Percentiles rank a stretch among this genome's conserved stretches.
Conservation (phyloP, 805 yeast species). For the Torulaspora gathmanii region DNA sequence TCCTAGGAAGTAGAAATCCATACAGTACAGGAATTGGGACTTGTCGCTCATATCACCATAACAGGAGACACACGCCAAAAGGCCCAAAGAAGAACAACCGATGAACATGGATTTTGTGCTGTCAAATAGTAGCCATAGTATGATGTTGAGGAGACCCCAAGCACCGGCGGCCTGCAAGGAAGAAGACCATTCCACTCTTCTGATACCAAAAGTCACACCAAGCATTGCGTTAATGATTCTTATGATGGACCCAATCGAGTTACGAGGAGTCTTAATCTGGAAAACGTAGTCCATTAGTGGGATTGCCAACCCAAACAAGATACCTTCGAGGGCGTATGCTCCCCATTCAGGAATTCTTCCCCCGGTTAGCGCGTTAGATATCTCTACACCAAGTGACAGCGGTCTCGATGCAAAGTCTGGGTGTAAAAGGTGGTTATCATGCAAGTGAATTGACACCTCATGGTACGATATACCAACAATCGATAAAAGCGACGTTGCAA, state of each 20-base stretch:
- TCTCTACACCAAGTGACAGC: slow-evolving; percentile 36
- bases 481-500: slow-evolving; percentile 32
- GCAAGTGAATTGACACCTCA: slow-evolving; percentile 48
- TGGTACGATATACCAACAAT: slow-evolving; percentile 51
- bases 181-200: slow-evolving; percentile 65
- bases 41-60: slow-evolving; percentile 22
- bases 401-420: slow-evolving; percentile 42
- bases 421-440: slow-evolving; percentile 45
- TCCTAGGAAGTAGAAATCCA: slow-evolving; percentile 60
- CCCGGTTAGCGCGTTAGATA: slow-evolving; percentile 19
- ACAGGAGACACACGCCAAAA: slow-evolving; percentile 22
- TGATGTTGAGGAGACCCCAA: slow-evolving; percentile 59
- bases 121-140: slow-evolving; percentile 63
- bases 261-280: slow-evolving; percentile 12
- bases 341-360: slow-evolving; percentile 26
- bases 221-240: slow-evolving; percentile 49
- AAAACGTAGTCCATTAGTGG: slow-evolving; percentile 40
- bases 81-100: slow-evolving; percentile 33
- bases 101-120: slow-evolving; percentile 52
- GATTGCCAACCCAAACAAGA: slow-evolving; percentile 51
- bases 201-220: slow-evolving; percentile 67
- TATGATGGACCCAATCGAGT: slow-evolving; percentile 21
- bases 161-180: slow-evolving; percentile 59
- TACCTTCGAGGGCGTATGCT: slow-evolving; percentile 47
- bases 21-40: slow-evolving; percentile 26